Percentiles rank a stretch among this genome's conserved stretches.
phyloP scores from a whole-genome alignment of 192 early-diverging fungal species.

The Tieghemiomyces parasiticus region DNA sequence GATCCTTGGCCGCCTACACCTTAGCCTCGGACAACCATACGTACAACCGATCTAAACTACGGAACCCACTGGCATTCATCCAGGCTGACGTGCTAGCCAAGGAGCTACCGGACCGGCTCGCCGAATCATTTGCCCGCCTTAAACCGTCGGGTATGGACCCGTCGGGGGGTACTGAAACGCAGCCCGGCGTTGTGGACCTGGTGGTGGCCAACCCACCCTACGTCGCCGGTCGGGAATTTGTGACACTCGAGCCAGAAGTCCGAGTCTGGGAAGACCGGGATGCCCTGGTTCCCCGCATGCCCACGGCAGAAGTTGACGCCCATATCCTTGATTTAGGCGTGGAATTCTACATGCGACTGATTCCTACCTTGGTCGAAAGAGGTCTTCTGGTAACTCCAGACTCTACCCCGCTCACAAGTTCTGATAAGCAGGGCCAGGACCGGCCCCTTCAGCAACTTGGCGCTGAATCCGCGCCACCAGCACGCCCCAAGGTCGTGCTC shows the following conservation, averaged over 20 bases:
- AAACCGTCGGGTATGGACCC: background rate
- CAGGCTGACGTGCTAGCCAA: conserved; percentile 27
- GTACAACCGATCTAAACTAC: conserved; percentile 15
- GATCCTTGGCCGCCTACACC: conserved; percentile 39
- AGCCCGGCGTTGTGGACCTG: conserved; percentile 26
- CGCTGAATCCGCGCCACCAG: background rate
- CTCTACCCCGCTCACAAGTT: background rate
- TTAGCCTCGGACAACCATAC: conserved; percentile 42
- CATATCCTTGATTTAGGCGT: background rate
- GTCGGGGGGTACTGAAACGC: background rate
- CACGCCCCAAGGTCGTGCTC: conserved; percentile 34
- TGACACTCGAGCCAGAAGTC: conserved; percentile 48
- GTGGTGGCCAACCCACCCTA: conserved; percentile 92
- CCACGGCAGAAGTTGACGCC: conserved; percentile 1
- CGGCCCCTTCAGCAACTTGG: background rate
- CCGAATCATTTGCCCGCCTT: conserved; percentile 16
- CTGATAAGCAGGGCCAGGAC: too few relatives aligned
- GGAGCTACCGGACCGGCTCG: conserved; percentile 11
- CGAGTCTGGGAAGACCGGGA: conserved; percentile 73
- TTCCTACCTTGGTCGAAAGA: conserved; percentile 1
- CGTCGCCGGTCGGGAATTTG: conserved; percentile 53
- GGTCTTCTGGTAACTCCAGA: background rate
- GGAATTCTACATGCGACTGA: background rate
- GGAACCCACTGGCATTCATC: conserved; percentile 27
- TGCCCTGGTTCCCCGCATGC: conserved; percentile 40